phyloP scores from a whole-genome alignment of 83 land plant species.

The Picea abies region DNA sequence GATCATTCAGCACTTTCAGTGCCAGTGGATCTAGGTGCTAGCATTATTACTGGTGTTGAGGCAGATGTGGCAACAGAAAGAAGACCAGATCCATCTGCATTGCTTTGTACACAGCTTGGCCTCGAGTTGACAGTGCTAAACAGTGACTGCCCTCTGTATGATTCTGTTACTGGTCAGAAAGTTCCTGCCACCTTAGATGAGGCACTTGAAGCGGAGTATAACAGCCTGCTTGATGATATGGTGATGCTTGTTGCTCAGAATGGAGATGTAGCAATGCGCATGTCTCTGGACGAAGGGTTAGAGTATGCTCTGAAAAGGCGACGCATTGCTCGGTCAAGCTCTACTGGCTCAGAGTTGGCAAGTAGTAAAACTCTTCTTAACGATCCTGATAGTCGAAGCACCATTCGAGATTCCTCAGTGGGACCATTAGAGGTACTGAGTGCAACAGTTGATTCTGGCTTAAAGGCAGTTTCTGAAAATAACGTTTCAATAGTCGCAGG shows the following conservation, averaged over 20 bases:
- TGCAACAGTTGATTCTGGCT: background rate
- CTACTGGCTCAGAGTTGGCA: background rate
- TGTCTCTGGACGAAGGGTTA: constrained; percentile 96
- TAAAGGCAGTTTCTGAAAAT: constrained; percentile 2
- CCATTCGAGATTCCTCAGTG: background rate
- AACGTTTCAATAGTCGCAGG: background rate
- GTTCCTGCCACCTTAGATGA: constrained; percentile 89
- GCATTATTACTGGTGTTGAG: constrained; percentile 96
- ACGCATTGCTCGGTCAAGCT: constrained; percentile 25
- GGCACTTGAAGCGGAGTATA: constrained; percentile 90
- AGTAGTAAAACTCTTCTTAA: background rate
- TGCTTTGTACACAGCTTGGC: constrained; percentile 92
- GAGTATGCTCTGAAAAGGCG: constrained; percentile 81
- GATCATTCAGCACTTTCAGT: constrained; percentile 86
- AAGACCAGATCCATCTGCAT: constrained; percentile 92
- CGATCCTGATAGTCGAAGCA: background rate
- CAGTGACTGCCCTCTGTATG: constrained; percentile 97
- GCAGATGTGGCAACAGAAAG: constrained; percentile 94
- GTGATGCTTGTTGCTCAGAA: constrained; percentile 80
- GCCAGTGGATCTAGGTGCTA: constrained; percentile 99
- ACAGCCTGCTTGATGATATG: constrained; percentile 94
- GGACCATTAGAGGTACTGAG: background rate
- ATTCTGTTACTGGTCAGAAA: constrained; percentile 76
- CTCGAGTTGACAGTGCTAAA: constrained; percentile 87
- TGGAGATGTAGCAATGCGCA: constrained; percentile 79